Base-by-base conservation (phyloP, 2,329 filamentous ascomycete species). In the Hymenoscyphus fraxineus region DNA sequence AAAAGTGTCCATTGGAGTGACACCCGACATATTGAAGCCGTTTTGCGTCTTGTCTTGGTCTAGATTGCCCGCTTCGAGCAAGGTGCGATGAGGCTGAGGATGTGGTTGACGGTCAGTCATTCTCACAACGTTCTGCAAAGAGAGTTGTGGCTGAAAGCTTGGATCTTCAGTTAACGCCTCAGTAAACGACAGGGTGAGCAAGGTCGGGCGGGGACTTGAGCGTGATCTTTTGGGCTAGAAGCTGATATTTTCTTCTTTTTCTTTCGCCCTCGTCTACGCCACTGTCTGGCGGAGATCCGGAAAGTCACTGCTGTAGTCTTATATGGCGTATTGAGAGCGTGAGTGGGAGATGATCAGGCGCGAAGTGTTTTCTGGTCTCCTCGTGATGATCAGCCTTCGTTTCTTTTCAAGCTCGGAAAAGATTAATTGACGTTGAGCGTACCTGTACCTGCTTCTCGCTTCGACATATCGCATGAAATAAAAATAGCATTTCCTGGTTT, bases 71-170 rank as follows among this genome's bases (percentile, higher is more conserved):
- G n/a, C 6, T 13, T 54, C 13, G 10, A 12, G 19, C 19, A 27
- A 27, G 47, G 47, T 54, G 47, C 47, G 47, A 7, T 19, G 47
- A 13, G 47, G 47, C 47, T 54, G 47, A 27, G 4, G 10, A 54
- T 35, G 35, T 35, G 35, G 47, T 22, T 27, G 19, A 22, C 10
- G 47, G 13, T 22, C 47, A 51, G 44, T 51, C 44, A 51, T 27
- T 51, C 44, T 51, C 47, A 19, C 47, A 54, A 54, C 47, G 47
- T 54, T 54, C 35, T 54, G 47, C 9, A 54, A 54, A 54, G 47
- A 54, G 47, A 54, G 47, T 54, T 51, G 47, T 51, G 47, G 47
- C 47, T 22, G 19, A 58, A 58, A 38, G 56, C n/a, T 58, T 38
- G 16, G 32, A 10, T 39, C 12, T 38, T 39, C 15, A 58, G 32